These are phyloP conservation scores for Suhomyces bribrorum DNA, from an alignment of 1,139 yeast species.

Conservation along the genomic window DNA sequence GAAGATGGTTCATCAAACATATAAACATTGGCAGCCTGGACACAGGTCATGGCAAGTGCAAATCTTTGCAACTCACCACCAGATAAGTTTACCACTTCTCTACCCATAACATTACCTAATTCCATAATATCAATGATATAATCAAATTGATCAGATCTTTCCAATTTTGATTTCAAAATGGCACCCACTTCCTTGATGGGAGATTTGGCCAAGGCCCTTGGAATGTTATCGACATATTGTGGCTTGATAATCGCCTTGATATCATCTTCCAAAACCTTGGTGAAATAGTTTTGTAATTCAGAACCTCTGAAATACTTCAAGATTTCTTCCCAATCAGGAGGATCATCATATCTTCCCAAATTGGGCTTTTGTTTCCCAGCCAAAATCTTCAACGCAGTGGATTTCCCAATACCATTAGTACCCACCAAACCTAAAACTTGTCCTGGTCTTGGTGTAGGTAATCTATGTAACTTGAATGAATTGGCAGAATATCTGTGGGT, in stretches of 20 bases:
- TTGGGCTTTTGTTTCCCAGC: conserved; percentile 99
- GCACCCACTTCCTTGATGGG: conserved; percentile 87
- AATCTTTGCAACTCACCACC: conserved; percentile 99
- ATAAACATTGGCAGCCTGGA: conserved; percentile 91
- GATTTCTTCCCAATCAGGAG: conserved; percentile 97
- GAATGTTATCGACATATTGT: conserved; percentile 95
- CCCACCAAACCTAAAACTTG: conserved; percentile 98
- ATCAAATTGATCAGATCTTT: conserved; percentile 62
- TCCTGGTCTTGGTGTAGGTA: conserved; percentile 98
- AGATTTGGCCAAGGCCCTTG: conserved; percentile 87
- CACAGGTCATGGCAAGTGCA: conserved; percentile 96
- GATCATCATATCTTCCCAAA: conserved; percentile 88
- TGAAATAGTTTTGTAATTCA: conserved; percentile 93
- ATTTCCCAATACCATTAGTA: conserved; percentile 98
- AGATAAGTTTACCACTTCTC: conserved; percentile 86
- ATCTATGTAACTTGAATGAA: conserved; percentile 92
- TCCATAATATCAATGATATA: conserved; percentile 69
- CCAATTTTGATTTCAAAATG: conserved; percentile 71
- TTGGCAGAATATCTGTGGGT: conserved; percentile 98
- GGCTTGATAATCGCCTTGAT: conserved; percentile 96
- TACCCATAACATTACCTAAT: conserved; percentile 67
- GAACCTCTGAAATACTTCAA: conserved; percentile 92
- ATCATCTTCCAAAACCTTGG: conserved; percentile 89
- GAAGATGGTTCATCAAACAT: conserved; percentile 99
- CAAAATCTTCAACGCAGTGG: conserved; percentile 94